These are phyloP conservation scores for Chlorella sp. DNA, from an alignment of 139 green algal genomes.

Conservation along the genomic window DNA sequence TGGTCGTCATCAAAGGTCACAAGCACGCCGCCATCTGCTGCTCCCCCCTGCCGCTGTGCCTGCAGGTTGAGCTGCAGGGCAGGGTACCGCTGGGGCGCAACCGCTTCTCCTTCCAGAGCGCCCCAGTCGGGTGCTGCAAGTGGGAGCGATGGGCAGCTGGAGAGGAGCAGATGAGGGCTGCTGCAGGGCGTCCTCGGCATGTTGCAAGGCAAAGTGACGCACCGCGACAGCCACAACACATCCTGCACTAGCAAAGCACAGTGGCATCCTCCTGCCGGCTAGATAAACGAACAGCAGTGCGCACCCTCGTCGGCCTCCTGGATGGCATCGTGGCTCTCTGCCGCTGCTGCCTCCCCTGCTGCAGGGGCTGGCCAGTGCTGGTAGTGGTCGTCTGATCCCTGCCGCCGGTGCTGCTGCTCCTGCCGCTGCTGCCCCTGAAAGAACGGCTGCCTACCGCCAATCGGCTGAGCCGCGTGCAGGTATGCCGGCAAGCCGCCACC, in stretches of 20 bases:
- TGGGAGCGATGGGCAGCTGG: background rate
- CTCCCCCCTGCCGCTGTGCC: background rate
- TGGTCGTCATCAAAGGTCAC: slow-evolving; percentile 8
- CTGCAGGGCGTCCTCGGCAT: too few species aligned
- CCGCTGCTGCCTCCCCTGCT: background rate
- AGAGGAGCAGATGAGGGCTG: background rate
- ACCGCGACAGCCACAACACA: too few species aligned
- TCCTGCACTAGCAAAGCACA: too few species aligned
- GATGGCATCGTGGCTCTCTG: background rate
- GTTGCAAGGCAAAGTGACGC: too few species aligned
- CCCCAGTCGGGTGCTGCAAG: background rate
- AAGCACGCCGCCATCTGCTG: background rate
- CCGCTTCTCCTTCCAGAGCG: background rate
- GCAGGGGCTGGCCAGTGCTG: background rate
- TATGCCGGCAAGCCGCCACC: background rate
- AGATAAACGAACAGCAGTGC: too few species aligned
- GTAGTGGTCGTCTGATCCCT: background rate
- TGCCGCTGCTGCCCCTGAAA: background rate
- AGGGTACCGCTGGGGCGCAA: background rate
- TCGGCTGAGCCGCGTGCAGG: background rate
- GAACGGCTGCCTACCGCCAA: background rate
- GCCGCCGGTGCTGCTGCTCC: background rate
- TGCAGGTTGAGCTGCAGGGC: background rate
- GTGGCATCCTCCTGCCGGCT: too few species aligned
- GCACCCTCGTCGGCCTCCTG: slow-evolving; percentile 16